Conservation (phyloP, 2,329 filamentous ascomycete genomes). For the Cordyceps cicadae region DNA sequence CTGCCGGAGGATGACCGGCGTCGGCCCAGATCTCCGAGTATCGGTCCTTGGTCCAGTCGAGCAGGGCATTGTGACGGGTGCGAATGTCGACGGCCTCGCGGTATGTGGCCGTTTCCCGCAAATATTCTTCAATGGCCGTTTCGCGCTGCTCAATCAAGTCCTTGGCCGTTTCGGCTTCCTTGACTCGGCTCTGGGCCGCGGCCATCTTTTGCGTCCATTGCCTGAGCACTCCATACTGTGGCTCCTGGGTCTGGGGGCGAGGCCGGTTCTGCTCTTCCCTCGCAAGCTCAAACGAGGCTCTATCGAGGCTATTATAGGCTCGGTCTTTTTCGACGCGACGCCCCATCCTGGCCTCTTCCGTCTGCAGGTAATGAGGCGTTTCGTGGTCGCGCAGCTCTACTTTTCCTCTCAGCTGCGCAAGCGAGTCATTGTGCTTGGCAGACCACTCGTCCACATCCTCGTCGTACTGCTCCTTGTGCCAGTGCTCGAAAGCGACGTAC, state of each 20-base stretch:
- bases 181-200: neutral
- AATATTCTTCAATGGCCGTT: neutral
- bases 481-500: conserved; percentile 21
- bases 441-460: neutral
- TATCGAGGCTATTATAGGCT: neutral
- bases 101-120: neutral
- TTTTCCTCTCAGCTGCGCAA: neutral
- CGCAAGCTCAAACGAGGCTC: neutral
- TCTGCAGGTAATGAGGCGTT: neutral
- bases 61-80: neutral
- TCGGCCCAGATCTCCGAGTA: neutral
- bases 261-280: neutral
- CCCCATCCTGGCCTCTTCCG: neutral
- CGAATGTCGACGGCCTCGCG: neutral
- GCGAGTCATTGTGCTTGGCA: neutral
- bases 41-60: neutral
- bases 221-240: neutral
- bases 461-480: conserved; percentile 12
- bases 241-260: neutral
- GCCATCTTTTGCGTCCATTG: neutral
- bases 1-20: neutral
- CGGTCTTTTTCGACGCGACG: neutral
- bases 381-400: neutral
- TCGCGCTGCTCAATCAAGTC: neutral
- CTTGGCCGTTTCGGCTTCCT: neutral